Evolutionary conservation across 1,284 basidiomycete genomes (phyloP), one percentile per base, ranked within the genome.

Genomic region (Malassezia equina): DNA sequence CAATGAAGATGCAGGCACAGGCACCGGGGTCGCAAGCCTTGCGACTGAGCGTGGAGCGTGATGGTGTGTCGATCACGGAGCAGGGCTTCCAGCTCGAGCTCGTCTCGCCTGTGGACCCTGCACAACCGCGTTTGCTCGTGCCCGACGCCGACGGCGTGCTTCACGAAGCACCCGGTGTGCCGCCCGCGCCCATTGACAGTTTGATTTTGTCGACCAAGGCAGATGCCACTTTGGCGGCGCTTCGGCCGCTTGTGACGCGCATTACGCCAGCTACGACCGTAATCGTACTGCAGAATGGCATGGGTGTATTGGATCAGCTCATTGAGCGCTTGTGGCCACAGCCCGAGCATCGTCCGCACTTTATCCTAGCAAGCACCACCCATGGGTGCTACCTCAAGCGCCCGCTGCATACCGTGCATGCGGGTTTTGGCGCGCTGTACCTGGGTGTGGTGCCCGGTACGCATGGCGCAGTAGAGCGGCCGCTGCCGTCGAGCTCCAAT

Each of bases 281-380:
- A 61, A 86, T 93, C 1, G 81, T 98, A 6, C 76, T 94, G 47
- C 88, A 94, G 71, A 95, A 95, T 73, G 91, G 73, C 79, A 80
- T 94, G 84, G 91, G 90, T 15, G 79, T 93, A 13, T 86, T 90
- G 75, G 90, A 96, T 66, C 77, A 82, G 59, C 79, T 95, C 49
- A 75, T 88, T 40, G 74, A 78, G 13, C 73, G 79, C 15, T 67
- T 89, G 43, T 98, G 91, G 77, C 83, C 80, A 34, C 84, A 90
- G 67, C 81, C 83, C 8, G 70, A 77, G 13, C 76, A 78, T 21
- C 82, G 90, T 31, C 93, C 93, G 6, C 83, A 88, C 69, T 88
- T 96, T 73, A 81, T 96, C 48, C 78, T 94, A 51, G 85, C 85
- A 7, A 83, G 83, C 23, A 89, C 86, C 52, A 86, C 84, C 1